Percentiles rank a stretch among this genome's conserved stretches.
phyloP scores from a whole-genome alignment of 2,329 filamentous ascomycete species.

The Verticillium albo-atrum region DNA sequence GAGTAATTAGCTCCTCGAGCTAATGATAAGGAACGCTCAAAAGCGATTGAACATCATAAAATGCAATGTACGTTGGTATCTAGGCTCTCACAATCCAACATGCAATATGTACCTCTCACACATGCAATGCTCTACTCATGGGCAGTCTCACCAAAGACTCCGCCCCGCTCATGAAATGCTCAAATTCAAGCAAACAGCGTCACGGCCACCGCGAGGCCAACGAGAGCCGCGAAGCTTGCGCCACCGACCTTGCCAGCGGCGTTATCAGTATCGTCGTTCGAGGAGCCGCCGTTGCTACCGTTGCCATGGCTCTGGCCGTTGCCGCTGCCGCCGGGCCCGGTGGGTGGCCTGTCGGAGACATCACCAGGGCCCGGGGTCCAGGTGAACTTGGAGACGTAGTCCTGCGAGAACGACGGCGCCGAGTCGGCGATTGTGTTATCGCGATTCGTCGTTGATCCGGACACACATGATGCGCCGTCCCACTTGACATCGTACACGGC shows the following conservation, averaged over 20 bases:
- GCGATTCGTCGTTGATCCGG: slow-evolving; percentile 9
- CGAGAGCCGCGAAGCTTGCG: not conserved
- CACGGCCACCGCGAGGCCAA: not conserved
- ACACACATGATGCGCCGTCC: slow-evolving; percentile 8
- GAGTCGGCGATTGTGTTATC: slow-evolving; percentile 5
- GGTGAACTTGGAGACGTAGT: slow-evolving; percentile 6
- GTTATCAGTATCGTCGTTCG: slow-evolving; percentile 1
- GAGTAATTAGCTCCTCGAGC: no score
- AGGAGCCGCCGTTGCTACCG: not conserved
- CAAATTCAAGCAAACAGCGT: not conserved
- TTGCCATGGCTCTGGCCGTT: not conserved
- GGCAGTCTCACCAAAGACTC: not conserved
- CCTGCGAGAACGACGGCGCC: slow-evolving; percentile 1
- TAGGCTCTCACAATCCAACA: not conserved
- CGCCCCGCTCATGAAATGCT: not conserved
- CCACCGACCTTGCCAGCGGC: slow-evolving; percentile 1
- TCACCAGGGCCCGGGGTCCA: slow-evolving; percentile 9
- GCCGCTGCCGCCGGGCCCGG: not conserved
- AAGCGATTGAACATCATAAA: no score
- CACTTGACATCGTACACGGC: slow-evolving; percentile 27
- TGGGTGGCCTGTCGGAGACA: not conserved
- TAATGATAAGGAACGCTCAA: no score
- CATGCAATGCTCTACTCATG: not conserved
- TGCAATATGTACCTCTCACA: not conserved
- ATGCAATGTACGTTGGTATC: not conserved